phyloP scores from a whole-genome alignment of 2,329 filamentous ascomycete species.

The Xylaria sp. region DNA sequence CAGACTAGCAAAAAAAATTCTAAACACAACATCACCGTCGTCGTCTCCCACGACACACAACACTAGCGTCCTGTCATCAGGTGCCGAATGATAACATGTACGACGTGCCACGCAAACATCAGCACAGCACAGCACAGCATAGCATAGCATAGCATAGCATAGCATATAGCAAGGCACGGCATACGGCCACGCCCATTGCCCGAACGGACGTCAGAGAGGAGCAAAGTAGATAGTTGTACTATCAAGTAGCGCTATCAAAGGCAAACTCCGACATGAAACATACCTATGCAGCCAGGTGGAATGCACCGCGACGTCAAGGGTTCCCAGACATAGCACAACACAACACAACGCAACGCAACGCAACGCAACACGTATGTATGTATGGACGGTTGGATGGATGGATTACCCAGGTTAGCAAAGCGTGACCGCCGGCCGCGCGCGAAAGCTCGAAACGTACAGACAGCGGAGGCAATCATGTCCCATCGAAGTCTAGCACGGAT shows the following conservation, averaged over 20 bases:
- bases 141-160: neutral
- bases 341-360: too few species aligned
- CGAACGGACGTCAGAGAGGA: neutral
- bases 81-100: slow-evolving; percentile 3
- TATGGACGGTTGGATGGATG: neutral
- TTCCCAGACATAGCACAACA: neutral
- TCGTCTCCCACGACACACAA: neutral
- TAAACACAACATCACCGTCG: neutral
- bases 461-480: slow-evolving; percentile 5
- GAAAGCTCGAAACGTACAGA: neutral
- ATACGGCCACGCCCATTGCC: neutral
- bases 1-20: neutral
- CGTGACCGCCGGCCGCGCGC: too few species aligned
- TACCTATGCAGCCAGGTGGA: slow-evolving; percentile 4
- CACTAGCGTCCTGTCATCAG: slow-evolving; percentile 5
- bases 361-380: neutral
- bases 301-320: slow-evolving; percentile 11
- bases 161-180: neutral
- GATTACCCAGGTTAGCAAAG: too few species aligned
- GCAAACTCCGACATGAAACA: slow-evolving; percentile 22
- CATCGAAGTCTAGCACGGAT: slow-evolving; percentile 12
- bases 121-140: neutral
- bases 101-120: slow-evolving; percentile 19
- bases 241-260: slow-evolving; percentile 3
- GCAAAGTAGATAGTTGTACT: too few species aligned